Conservation (phyloP, 2,329 filamentous ascomycete species). For the Fusarium armeniacum region DNA sequence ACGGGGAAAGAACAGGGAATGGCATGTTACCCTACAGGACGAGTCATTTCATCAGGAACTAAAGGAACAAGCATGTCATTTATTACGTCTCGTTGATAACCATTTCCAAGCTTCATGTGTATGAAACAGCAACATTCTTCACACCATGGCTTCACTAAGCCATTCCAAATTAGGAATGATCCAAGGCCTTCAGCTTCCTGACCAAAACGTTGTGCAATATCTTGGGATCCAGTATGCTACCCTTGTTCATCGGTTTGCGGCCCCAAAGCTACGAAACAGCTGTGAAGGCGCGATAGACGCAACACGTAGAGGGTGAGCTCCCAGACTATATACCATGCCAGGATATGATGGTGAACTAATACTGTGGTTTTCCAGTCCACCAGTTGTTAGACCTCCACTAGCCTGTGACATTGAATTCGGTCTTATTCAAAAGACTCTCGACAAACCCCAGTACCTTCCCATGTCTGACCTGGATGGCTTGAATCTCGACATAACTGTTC, state of each 20-base stretch:
- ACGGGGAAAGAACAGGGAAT: neutral
- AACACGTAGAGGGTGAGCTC: neutral
- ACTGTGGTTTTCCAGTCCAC: neutral
- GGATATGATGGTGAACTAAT: fast-evolving
- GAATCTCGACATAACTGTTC: neutral
- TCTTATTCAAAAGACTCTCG: neutral
- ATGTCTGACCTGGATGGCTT: neutral
- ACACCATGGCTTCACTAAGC: neutral
- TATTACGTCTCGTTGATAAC: too few relatives aligned
- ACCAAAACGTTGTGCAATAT: neutral
- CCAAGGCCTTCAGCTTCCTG: neutral
- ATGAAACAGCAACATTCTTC: neutral
- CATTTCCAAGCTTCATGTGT: too few relatives aligned
- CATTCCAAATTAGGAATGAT: neutral
- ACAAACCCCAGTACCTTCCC: neutral
- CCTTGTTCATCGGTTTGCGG: neutral
- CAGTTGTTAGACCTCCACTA: neutral
- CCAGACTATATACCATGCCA: fast-evolving
- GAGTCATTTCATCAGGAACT: neutral
- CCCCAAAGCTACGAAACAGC: fast-evolving
- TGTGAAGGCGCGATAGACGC: neutral
- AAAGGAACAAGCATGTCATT: neutral
- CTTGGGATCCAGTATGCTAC: constrained; percentile 3
- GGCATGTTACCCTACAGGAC: neutral
- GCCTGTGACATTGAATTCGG: constrained; percentile 10